Base-by-base conservation (phyloP, 768 basidiomycete genomes). In the Sutorius australiensis region DNA sequence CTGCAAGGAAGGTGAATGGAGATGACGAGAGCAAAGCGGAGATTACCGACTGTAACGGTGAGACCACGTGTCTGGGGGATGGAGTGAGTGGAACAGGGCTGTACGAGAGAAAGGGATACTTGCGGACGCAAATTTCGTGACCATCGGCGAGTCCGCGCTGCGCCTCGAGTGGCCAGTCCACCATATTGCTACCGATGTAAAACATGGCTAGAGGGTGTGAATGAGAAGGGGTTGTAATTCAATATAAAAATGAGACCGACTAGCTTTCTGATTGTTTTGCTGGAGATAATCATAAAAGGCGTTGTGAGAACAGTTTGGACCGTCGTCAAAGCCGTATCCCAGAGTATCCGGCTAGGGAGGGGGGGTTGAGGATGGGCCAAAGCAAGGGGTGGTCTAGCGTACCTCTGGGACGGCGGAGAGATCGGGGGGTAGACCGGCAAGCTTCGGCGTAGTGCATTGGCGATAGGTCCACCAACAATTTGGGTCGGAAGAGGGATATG, bases 271-370 rank as follows among this genome's bases (percentile, higher is more conserved):
- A 28, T 82, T 73, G 56, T 84, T 70, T 9, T 70, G 62, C 3
- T 59, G 44, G 30, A 85, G 72, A 55, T 66, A 85, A 54, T 83
- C 73, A 41, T 85, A 85, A 54, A 84, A 85, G 3, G 70, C 73
- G 50, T 84, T 84, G 54, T 85, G 83, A 4, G 80, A 77, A 59
- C 83, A 85, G 58, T 81, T 82, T 2, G 83, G 83, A 1, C 83
- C 83, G 54, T 85, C 83, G 53, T 85, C 83, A 53, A 84, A 84
- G 3, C 75, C 80, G 42, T 80, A 84, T 1, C 81, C 83, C 16
- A 83, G 67, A 2, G 82, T 81, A 10, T 66, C 61, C 31, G 83
- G 82, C 80, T 59, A 32, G 5, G 10, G 4, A 6, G 6, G 4
- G 5, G 8, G 6, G 33, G 0, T 31, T 61, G 27, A 49, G 53